phyloP scores from a whole-genome alignment of 228 moss, liverwort and hornwort genomes.

The Sphagnum magellanicum region DNA sequence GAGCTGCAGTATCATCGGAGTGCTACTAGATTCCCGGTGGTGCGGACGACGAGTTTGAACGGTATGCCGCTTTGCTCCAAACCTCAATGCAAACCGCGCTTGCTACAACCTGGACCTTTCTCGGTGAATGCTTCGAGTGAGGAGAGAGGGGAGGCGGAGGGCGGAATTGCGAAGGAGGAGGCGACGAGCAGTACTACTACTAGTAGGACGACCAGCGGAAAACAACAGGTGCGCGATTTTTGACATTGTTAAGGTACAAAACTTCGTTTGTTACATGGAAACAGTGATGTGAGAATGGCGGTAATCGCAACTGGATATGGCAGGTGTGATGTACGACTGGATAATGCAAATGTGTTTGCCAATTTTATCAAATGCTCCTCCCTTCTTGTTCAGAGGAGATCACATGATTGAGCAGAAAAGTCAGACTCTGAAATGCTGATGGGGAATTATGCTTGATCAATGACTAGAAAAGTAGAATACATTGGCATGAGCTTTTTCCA shows the following conservation, averaged over 20 bases:
- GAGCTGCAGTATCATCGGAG: background rate
- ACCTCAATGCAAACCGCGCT: background rate
- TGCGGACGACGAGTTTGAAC: background rate
- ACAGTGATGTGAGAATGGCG: background rate
- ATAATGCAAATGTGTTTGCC: background rate
- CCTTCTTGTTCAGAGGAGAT: background rate
- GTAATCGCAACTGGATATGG: background rate
- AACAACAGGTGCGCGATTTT: background rate
- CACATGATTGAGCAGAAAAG: background rate
- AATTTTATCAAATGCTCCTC: background rate
- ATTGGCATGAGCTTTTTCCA: no score
- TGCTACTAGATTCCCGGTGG: background rate
- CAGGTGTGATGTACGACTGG: background rate
- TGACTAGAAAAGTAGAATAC: no score
- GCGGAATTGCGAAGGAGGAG: background rate
- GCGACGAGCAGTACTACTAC: background rate
- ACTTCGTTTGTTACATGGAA: background rate
- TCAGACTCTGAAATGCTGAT: background rate
- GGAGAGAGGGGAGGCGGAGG: background rate
- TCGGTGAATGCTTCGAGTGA: slow-evolving; percentile 3
- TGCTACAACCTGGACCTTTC: background rate
- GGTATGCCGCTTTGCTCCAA: background rate
- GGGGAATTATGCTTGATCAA: no score
- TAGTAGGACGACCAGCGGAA: background rate
- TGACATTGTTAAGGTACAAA: background rate